Evolutionary conservation across 208 protist species (phyloP), one percentile per base, ranked within the genome.

Genomic region (Spongospora subterranea): DNA sequence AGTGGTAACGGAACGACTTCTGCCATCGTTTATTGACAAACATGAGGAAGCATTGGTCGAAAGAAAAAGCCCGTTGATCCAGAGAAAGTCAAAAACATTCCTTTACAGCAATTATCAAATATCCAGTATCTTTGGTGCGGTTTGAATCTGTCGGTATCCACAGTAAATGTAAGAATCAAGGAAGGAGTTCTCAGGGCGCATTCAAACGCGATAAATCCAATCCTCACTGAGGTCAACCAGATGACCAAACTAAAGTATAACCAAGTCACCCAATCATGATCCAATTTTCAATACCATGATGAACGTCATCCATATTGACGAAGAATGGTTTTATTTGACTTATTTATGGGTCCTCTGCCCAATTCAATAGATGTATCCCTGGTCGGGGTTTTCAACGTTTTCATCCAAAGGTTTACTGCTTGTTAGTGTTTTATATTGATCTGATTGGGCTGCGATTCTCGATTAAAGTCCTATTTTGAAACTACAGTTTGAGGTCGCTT

Each of bases 321-420:
- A 82, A 43, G 35, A 82, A 43, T 82, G 71, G 71, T 82, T 82
- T 82, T 82, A 82, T 43, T 20, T 82, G 71, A 82, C 71, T 13
- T 40, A 82, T n/a, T n/a, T n/a, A n/a, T n/a, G n/a, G n/a, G n/a
- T n/a, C n/a, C n/a, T n/a, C n/a, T n/a, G n/a, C n/a, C n/a, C n/a
- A n/a, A n/a, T n/a, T n/a, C n/a, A n/a, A n/a, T n/a, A n/a, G n/a
- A n/a, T n/a, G n/a, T n/a, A n/a, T n/a, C n/a, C n/a, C n/a, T n/a
- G n/a, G n/a, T n/a, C n/a, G n/a, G n/a, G n/a, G n/a, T n/a, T n/a
- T n/a, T n/a, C n/a, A n/a, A n/a, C n/a, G n/a, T n/a, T n/a, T n/a
- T n/a, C n/a, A n/a, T n/a, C n/a, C n/a, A n/a, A n/a, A n/a, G n/a
- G n/a, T n/a, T n/a, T n/a, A n/a, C n/a, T n/a, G n/a, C n/a, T n/a